phyloP scores from a whole-genome alignment of 2,329 filamentous ascomycete genomes.

The Aspergillus niger region DNA sequence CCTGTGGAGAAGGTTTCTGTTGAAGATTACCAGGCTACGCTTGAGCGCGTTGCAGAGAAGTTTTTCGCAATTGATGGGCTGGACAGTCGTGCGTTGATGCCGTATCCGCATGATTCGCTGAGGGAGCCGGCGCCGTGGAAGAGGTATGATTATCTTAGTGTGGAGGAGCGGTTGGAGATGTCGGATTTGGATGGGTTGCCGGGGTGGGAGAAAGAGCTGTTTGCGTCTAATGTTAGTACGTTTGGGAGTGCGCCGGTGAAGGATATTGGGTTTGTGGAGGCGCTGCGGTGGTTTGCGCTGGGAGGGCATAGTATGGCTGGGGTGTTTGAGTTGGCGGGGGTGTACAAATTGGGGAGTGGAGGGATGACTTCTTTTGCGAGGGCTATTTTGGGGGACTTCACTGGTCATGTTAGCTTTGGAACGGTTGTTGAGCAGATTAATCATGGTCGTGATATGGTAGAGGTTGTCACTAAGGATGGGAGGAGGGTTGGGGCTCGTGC shows the following conservation, averaged over 20 bases:
- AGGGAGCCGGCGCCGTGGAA: constrained; percentile 31
- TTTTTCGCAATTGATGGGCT: constrained; percentile 38
- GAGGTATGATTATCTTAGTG: constrained; percentile 31
- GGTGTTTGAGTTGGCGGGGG: constrained; percentile 24
- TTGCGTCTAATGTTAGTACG: constrained; percentile 24
- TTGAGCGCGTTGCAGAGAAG: constrained; percentile 19
- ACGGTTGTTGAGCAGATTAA: not conserved
- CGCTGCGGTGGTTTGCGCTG: constrained; percentile 34
- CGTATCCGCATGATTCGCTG: constrained; percentile 38
- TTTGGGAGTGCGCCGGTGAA: constrained; percentile 19
- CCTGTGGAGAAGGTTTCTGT: not conserved
- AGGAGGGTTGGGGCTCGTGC: not conserved
- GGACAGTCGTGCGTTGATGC: constrained; percentile 36
- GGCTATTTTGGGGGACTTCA: constrained; percentile 15
- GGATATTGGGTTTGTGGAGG: constrained; percentile 30
- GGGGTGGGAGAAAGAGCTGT: constrained; percentile 22
- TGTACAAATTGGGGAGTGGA: constrained; percentile 31
- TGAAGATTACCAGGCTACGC: not conserved
- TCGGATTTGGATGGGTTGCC: constrained; percentile 17
- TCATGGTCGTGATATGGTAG: not conserved
- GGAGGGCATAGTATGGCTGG: constrained; percentile 27
- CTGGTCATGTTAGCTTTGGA: constrained; percentile 13
- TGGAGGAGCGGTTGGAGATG: constrained; percentile 33
- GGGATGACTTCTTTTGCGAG: constrained; percentile 25
- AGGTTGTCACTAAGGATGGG: not conserved